Evolutionary conservation across 257 asterid species (phyloP), one percentile per base, ranked within the genome.

Genomic region (Nicotiana otophora): DNA sequence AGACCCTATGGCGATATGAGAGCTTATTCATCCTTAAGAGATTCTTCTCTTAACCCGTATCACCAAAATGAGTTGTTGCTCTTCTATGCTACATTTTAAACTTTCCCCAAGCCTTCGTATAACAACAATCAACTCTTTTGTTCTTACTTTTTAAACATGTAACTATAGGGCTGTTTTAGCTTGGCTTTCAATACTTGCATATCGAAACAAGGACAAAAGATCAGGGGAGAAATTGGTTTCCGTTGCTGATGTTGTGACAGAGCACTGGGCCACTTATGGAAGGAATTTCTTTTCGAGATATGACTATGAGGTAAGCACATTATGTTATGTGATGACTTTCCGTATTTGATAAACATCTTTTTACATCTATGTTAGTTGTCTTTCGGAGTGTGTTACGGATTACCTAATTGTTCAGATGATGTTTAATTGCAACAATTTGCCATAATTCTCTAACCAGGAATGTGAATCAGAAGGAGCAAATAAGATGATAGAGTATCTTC

Each of bases 151-250:
- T 67, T 81, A 26, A 33, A 85, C 84, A 31, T 36, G 51, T 34
- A 70, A 57, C 82, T 78, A 53, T 90, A 96, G 99, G 99, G 98
- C 99, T 70, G 97, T 96, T 82, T 88, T 96, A 84, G 97, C 98
- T 83, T 96, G 99, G 99, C 90, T 96, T 88, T 94, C 99, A n/a
- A 94, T 96, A 82, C 80, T 96, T 84, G 97, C 99, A 54, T 88
- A 78, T 67, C 89, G 86, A 80, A 96, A 94, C 92, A 96, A 92
- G 93, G 95, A 91, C 86, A 93, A 86, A 88, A 93, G 87, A 81
- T 86, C 92, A 1, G 99, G 98, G 82, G 99, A 93, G 82, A 84
- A 88, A 77, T 83, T 96, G 87, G 90, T 92, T 87, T 94, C 97
- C n/a, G 97, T 96, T 55, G 84, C 97, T 66, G 98, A 93, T 87